Conservation (phyloP, 2,329 filamentous ascomycete species). For the Cordyceps militaris region DNA sequence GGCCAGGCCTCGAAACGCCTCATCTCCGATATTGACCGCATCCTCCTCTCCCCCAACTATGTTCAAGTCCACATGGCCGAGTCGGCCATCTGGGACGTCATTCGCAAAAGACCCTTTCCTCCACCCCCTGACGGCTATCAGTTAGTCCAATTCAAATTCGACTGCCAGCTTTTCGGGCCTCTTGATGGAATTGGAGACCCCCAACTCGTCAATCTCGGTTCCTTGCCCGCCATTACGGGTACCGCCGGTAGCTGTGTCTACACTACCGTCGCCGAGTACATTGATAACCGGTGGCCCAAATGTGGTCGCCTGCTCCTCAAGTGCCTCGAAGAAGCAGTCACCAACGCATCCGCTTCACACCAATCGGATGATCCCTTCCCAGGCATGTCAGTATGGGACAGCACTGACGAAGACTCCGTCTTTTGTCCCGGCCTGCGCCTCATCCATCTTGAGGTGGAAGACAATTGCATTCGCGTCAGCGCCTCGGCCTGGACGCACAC, state of each 20-base stretch:
- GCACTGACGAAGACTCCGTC: conserved; percentile 20
- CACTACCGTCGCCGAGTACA: conserved; percentile 29
- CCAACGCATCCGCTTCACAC: conserved; percentile 21
- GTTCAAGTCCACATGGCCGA: conserved; percentile 33
- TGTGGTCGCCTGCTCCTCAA: conserved; percentile 24
- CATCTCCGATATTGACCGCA: conserved; percentile 23
- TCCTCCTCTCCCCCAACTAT: conserved; percentile 28
- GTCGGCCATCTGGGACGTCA: conserved; percentile 30
- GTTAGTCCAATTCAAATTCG: conserved; percentile 29
- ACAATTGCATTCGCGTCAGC: conserved; percentile 25
- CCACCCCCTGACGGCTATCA: conserved; percentile 30
- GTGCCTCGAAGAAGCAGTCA: conserved; percentile 27
- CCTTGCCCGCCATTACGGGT: conserved; percentile 28
- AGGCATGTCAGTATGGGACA: conserved; percentile 32
- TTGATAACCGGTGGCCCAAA: conserved; percentile 26
- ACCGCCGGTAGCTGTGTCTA: conserved; percentile 27
- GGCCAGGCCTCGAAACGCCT: conserved; percentile 25
- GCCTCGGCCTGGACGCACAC: conserved; percentile 29
- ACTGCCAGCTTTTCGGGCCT: conserved; percentile 26
- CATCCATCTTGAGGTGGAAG: conserved; percentile 29
- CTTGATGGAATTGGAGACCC: conserved; percentile 24
- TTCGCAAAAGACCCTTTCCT: conserved; percentile 24
- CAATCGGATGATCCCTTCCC: conserved; percentile 21
- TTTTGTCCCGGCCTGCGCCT: conserved; percentile 27
- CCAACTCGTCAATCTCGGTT: conserved; percentile 23